A percentile compares a stretch with the other conserved stretches of the same genome.
These are phyloP conservation scores for Pestalotiopsis sp. DNA, from an alignment of 2,329 filamentous ascomycete species.

Conservation along the genomic window DNA sequence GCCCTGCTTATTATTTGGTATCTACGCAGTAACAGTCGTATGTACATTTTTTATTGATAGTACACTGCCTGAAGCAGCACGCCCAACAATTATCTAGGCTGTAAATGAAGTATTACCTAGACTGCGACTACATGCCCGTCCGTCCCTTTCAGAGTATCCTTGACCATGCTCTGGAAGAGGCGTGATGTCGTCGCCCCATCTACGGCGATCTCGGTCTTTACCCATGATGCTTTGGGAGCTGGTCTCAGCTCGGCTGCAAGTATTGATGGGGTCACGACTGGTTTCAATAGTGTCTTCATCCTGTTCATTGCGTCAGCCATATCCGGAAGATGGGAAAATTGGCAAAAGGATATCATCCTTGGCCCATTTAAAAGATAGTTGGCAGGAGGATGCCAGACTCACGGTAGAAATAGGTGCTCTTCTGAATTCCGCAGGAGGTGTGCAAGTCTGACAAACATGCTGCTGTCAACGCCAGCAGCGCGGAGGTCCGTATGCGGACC, in stretches of 20 bases:
- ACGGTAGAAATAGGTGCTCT: background rate
- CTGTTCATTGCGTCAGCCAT: background rate
- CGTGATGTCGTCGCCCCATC: background rate
- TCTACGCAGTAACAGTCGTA: too few relatives aligned
- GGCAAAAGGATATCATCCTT: background rate
- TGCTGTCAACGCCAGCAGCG: background rate
- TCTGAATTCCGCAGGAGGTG: background rate
- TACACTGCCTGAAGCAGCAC: too few relatives aligned
- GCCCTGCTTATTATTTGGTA: background rate
- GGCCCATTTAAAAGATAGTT: background rate
- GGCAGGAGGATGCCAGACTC: background rate
- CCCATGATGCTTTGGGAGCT: background rate
- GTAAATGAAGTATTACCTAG: background rate
- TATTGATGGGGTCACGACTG: background rate
- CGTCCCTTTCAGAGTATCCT: background rate
- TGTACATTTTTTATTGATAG: too few relatives aligned
- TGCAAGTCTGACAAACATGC: background rate
- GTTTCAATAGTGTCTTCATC: background rate
- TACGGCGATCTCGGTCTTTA: background rate
- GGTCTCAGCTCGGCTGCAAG: background rate
- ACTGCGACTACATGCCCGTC: background rate
- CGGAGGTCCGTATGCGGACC: background rate
- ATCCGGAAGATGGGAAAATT: background rate
- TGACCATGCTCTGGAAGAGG: background rate
- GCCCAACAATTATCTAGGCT: too few relatives aligned